Evolutionary conservation across 1,284 basidiomycete species (phyloP).

Genomic region (Fomitiporia mediterranea): DNA sequence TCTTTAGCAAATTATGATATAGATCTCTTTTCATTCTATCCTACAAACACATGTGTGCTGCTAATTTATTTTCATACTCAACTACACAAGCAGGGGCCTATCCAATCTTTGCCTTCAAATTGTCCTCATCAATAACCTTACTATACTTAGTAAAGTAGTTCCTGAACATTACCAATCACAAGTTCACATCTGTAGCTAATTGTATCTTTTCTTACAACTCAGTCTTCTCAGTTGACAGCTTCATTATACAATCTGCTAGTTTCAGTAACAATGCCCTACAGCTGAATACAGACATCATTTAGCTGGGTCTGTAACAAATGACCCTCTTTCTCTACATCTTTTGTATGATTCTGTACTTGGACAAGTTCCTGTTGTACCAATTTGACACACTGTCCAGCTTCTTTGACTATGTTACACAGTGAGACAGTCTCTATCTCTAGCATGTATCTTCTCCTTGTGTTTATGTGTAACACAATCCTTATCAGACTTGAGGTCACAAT

Average conservation of each 20-base stretch:
- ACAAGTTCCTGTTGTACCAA: constrained; percentile 65
- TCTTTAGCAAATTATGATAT: constrained; percentile 53
- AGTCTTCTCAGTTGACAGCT: constrained; percentile 64
- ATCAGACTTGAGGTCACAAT: constrained; percentile 74
- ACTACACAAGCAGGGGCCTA: constrained; percentile 48
- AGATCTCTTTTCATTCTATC: constrained; percentile 73
- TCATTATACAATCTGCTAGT: constrained; percentile 66
- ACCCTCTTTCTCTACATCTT: constrained; percentile 68
- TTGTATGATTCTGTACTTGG: constrained; percentile 63
- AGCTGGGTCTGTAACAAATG: constrained; percentile 74
- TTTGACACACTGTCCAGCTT: constrained; percentile 67
- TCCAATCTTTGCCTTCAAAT: constrained; percentile 44
- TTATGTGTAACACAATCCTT: constrained; percentile 70
- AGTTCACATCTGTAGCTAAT: constrained; percentile 66
- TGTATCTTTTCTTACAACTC: constrained; percentile 65
- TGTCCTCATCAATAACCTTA: constrained; percentile 68
- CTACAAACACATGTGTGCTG: constrained; percentile 66
- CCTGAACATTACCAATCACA: constrained; percentile 79
- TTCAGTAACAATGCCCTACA: constrained; percentile 70
- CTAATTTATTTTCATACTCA: constrained; percentile 73
- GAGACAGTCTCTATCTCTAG: constrained; percentile 77
- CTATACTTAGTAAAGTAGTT: constrained; percentile 89
- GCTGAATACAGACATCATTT: constrained; percentile 71
- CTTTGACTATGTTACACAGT: constrained; percentile 73
- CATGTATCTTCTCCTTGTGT: constrained; percentile 76